Evolutionary conservation across 805 yeast species (phyloP).

Genomic region (Metschnikowia hibisci): DNA sequence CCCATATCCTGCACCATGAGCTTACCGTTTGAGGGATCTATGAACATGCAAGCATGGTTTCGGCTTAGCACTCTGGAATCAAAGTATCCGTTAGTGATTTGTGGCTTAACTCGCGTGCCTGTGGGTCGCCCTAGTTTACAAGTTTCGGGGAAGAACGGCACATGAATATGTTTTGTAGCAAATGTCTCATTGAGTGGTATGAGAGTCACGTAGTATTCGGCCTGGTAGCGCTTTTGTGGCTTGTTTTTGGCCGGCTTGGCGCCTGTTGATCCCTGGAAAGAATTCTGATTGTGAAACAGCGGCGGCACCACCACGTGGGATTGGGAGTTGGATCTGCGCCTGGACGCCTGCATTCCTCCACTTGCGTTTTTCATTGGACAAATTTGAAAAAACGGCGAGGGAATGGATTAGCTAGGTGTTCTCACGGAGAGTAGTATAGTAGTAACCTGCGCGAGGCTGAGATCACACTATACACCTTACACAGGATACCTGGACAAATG

Average conservation of each 20-base stretch:
- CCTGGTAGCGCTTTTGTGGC: slow-evolving; percentile 25
- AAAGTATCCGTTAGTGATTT: slow-evolving; percentile 82
- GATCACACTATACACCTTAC: too few species aligned
- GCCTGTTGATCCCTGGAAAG: slow-evolving; percentile 2
- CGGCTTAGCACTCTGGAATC: slow-evolving; percentile 91
- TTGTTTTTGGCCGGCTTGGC: slow-evolving; percentile 9
- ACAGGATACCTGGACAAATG: too few species aligned
- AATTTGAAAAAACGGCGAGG: too few species aligned
- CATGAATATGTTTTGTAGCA: slow-evolving; percentile 68
- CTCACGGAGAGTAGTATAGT: too few species aligned
- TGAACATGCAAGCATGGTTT: slow-evolving; percentile 87
- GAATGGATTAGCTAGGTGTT: too few species aligned
- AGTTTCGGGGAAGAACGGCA: slow-evolving; percentile 80
- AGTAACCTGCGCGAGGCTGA: too few species aligned
- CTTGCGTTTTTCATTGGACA: slow-evolving; percentile 1
- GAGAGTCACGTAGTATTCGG: slow-evolving; percentile 60
- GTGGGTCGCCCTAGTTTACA: slow-evolving; percentile 88
- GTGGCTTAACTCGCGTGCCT: slow-evolving; percentile 54
- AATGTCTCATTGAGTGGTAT: slow-evolving; percentile 79
- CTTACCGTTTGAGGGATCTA: slow-evolving; percentile 59
- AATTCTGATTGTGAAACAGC: slow-evolving; percentile 9
- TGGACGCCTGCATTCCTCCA: slow-evolving; percentile 3
- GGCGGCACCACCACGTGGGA: slow-evolving; percentile 32
- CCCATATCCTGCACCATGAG: slow-evolving; percentile 81
- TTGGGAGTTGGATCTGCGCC: slow-evolving; percentile 39